Conservation (phyloP, 108 stramenopile species). For the Mayamaea pseudoterrestris region DNA sequence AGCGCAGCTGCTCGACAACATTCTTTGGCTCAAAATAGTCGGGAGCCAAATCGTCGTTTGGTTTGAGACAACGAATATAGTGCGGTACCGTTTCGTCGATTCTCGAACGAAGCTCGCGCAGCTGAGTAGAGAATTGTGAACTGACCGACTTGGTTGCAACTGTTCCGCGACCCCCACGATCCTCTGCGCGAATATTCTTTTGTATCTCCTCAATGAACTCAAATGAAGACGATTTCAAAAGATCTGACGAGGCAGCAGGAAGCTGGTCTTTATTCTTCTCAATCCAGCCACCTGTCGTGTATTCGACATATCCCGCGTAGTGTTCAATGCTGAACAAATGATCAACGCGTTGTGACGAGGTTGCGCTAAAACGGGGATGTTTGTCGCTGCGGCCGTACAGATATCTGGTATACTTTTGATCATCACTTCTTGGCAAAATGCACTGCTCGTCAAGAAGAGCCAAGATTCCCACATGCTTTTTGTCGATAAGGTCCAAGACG, state of each 20-base stretch:
- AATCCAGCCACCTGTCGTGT: slow-evolving; percentile 69
- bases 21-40: slow-evolving; percentile 80
- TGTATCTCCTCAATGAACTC: slow-evolving; percentile 43
- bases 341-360: slow-evolving; percentile 52
- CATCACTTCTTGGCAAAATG: slow-evolving; percentile 79
- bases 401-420: slow-evolving; percentile 82
- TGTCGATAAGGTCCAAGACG: slow-evolving; percentile 91
- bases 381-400: slow-evolving; percentile 73
- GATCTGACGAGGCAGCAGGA: slow-evolving; percentile 50
- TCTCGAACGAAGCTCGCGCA: slow-evolving; percentile 64
- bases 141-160: slow-evolving; percentile 72
- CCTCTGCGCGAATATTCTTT: slow-evolving; percentile 55
- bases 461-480: slow-evolving; percentile 83
- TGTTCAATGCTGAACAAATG: slow-evolving; percentile 80
- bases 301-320: slow-evolving; percentile 85
- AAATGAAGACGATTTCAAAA: slow-evolving; percentile 58
- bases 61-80: slow-evolving; percentile 89
- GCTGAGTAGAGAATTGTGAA: slow-evolving; percentile 75
- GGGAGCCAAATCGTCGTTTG: slow-evolving; percentile 74
- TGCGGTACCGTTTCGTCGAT: slow-evolving; percentile 77
- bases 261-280: slow-evolving; percentile 89
- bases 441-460: slow-evolving; percentile 92
- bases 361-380: slow-evolving; percentile 58
- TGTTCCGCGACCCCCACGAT: slow-evolving; percentile 55
- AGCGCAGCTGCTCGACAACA: slow-evolving; percentile 84